Evolutionary conservation across 1,284 basidiomycete genomes (phyloP).

Genomic region (Fomitopsis schrenkii): DNA sequence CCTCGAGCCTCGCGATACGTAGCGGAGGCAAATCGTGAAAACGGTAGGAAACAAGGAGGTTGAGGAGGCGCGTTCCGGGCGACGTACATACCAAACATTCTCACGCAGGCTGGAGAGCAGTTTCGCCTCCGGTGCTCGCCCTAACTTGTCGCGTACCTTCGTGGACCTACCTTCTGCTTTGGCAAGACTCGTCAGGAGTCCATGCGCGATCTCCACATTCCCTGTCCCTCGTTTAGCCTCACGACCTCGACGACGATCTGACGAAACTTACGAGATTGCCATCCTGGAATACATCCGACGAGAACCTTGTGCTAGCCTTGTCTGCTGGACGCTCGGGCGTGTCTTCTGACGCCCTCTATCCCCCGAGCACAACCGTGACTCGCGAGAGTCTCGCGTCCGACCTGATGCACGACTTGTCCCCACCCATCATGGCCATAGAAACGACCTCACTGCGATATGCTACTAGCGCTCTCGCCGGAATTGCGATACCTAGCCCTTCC

Average conservation of each 20-base stretch:
- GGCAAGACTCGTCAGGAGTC: constrained; percentile 15
- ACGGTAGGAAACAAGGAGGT: constrained; percentile 16
- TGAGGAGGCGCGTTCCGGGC: constrained; percentile 1
- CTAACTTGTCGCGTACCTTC: neutral
- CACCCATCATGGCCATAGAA: neutral
- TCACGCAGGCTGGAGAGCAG: neutral
- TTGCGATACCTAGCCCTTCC: neutral
- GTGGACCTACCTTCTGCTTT: constrained; percentile 6
- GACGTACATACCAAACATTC: neutral
- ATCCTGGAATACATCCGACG: constrained; percentile 18
- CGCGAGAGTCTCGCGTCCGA: neutral
- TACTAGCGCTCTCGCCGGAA: neutral
- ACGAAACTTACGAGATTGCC: constrained; percentile 14
- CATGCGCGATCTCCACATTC: constrained; percentile 20
- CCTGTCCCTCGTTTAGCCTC: constrained; percentile 22
- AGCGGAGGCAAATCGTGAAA: constrained; percentile 1
- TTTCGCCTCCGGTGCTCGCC: neutral
- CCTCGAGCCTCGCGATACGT: neutral
- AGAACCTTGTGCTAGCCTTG: constrained; percentile 11
- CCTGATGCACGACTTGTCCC: neutral
- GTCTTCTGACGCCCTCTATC: neutral
- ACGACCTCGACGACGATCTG: constrained; percentile 25
- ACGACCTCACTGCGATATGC: neutral
- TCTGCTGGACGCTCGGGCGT: constrained; percentile 7
- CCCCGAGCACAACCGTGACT: neutral